Evolutionary conservation across 805 yeast species (phyloP), one percentile per base, ranked within the genome.

Genomic region (Schizosaccharomyces japonicus): DNA sequence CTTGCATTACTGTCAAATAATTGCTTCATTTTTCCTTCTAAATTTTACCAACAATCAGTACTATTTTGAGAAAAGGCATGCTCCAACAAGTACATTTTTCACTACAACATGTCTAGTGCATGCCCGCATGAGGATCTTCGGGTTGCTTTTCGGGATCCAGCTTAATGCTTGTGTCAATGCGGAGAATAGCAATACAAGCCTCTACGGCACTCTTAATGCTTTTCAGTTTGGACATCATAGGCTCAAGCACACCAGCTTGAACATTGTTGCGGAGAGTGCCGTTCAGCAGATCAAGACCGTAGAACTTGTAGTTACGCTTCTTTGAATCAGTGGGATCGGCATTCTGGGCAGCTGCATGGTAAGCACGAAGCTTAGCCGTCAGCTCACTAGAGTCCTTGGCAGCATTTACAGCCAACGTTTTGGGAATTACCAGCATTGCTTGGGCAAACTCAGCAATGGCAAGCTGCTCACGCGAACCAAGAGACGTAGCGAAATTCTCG

Each of bases 391-490:
- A 76, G 64, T 90, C 99, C 64, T 87, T 90, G 39, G 96, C 99
- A 6, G 98, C 98, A 60, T 90, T 90, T 31, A 81, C 84, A 1
- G 96, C 95, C 56, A 90, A 66, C 1, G 96, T 90, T 71, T 87
- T 90, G 62, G 99, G 99, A 55, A 90, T 87, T 17, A 84, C 72
- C 49, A 90, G 70, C 55, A 90, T 67, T 1, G 95, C 85, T 53
- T 72, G 71, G 32, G 98, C 95, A 68, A 90, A 90, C 66, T 87
- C 98, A 1, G 95, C 93, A 65, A 90, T 90, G 15, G 98, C 96
- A 57, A 90, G 71, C 63, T 90, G 98, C 63, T 90, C 98, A 58
- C 98, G 75, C 17, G 95, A 82, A 2, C 96, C 95, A 49, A 47
- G 33, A 7, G 33, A 42, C 6, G 96, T 90, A 46, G 98, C 98